Percentiles rank a stretch among this genome's conserved stretches.
phyloP scores from a whole-genome alignment of 768 basidiomycete species.

The Clitopilus passeckerianus region DNA sequence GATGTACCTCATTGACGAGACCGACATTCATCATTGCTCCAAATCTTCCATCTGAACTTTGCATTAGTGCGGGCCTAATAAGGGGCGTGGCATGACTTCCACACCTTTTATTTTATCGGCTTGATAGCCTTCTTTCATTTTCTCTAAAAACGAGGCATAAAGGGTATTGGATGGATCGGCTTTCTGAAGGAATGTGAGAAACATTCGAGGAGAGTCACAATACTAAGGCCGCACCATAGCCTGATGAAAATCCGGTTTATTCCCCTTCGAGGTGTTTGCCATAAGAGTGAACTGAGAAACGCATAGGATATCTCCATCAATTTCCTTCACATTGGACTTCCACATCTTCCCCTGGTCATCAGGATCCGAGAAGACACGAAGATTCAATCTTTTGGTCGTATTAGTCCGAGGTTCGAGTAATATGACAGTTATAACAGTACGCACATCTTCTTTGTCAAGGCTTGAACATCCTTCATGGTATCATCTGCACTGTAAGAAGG shows the following conservation, averaged over 20 bases:
- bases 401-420: conserved; percentile 1
- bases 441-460: conserved; percentile 81
- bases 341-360: conserved; percentile 61
- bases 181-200: conserved; percentile 34
- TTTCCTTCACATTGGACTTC: conserved; percentile 85
- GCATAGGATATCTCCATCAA: conserved; percentile 87
- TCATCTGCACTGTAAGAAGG: conserved; percentile 58
- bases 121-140: conserved; percentile 61
- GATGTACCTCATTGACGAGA: conserved; percentile 77
- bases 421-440: conserved; percentile 8
- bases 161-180: conserved; percentile 60
- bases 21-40: conserved; percentile 96
- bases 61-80: conserved; percentile 4
- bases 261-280: conserved; percentile 83
- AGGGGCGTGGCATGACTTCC: conserved; percentile 9
- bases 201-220: neutral
- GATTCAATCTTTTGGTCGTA: conserved; percentile 45
- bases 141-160: conserved; percentile 71
- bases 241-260: conserved; percentile 87
- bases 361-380: conserved; percentile 69
- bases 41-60: conserved; percentile 74
- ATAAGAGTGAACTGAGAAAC: conserved; percentile 93
- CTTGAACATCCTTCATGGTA: conserved; percentile 64
- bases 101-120: conserved; percentile 77
- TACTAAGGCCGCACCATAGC: conserved; percentile 67